Conservation (phyloP, 2,329 filamentous ascomycete genomes). For the Paecilomyces dactylethromorphus region DNA sequence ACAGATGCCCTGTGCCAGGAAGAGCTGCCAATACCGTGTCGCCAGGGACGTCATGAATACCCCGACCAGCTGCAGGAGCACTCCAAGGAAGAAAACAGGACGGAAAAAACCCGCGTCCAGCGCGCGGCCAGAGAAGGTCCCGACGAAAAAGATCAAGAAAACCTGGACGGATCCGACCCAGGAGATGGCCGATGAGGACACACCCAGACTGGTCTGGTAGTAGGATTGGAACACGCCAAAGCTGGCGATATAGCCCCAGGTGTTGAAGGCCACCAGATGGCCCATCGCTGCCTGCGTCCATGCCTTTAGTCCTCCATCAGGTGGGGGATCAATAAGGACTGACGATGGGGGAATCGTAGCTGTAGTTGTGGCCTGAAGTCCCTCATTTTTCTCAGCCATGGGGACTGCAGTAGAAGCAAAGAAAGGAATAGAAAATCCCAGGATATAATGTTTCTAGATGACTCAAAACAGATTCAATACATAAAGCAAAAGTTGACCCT, state of each 20-base stretch:
- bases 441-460: neutral
- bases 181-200: constrained; percentile 43
- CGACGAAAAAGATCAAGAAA: constrained; percentile 45
- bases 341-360: neutral
- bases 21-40: constrained; percentile 44
- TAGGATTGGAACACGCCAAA: constrained; percentile 53
- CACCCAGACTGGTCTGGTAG: constrained; percentile 38
- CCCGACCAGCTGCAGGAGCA: constrained; percentile 38
- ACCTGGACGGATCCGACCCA: constrained; percentile 50
- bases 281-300: constrained; percentile 50
- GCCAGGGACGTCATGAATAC: constrained; percentile 47
- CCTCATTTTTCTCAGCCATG: neutral
- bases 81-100: constrained; percentile 36
- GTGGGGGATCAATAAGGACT: constrained; percentile 28
- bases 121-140: constrained; percentile 45
- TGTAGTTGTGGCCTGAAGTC: neutral
- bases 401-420: neutral
- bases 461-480: too few species aligned
- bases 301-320: constrained; percentile 48
- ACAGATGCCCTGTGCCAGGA: constrained; percentile 49
- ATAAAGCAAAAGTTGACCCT: too few species aligned
- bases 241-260: constrained; percentile 50
- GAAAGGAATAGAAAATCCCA: neutral
- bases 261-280: constrained; percentile 51
- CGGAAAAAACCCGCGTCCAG: constrained; percentile 49